Percentiles rank a stretch among this genome's conserved stretches.
phyloP scores from a whole-genome alignment of 73 alveolate species.

The Paramecium sexaurelia region DNA sequence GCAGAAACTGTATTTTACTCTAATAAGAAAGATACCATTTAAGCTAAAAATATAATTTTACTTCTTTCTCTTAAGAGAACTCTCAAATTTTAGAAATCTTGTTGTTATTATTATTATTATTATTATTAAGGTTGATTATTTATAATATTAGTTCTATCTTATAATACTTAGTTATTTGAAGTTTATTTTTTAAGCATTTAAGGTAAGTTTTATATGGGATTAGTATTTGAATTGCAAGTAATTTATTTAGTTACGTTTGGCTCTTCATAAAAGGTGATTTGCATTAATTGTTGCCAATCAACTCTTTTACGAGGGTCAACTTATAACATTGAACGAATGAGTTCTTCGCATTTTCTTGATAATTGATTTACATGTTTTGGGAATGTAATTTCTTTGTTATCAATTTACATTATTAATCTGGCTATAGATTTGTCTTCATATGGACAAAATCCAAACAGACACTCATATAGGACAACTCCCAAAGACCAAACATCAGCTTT shows the following conservation, averaged over 20 bases:
- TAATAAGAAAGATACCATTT: constrained; percentile 49
- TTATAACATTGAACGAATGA: constrained; percentile 63
- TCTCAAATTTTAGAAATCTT: constrained; percentile 48
- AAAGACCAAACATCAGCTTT: constrained; percentile 73
- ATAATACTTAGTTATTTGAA: background rate
- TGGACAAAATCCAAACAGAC: constrained; percentile 71
- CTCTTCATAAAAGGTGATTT: constrained; percentile 55
- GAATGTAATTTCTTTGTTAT: constrained; percentile 56
- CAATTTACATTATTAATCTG: constrained; percentile 59
- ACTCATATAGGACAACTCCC: constrained; percentile 69
- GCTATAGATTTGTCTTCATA: constrained; percentile 67
- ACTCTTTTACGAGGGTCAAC: constrained; percentile 67
- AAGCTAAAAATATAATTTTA: constrained; percentile 57
- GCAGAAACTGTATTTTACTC: constrained; percentile 40
- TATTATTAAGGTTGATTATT: constrained; percentile 10
- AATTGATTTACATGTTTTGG: constrained; percentile 65
- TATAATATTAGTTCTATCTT: constrained; percentile 32
- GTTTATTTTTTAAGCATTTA: background rate
- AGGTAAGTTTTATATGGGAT: background rate
- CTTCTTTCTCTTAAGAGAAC: constrained; percentile 54
- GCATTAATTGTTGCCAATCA: constrained; percentile 61
- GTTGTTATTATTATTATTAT: constrained; percentile 22
- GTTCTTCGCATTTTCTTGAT: constrained; percentile 65
- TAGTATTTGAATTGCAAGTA: background rate
- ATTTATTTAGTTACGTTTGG: background rate